phyloP scores from a whole-genome alignment of 139 green algal species.

The Protoeuglena noctilucae region DNA sequence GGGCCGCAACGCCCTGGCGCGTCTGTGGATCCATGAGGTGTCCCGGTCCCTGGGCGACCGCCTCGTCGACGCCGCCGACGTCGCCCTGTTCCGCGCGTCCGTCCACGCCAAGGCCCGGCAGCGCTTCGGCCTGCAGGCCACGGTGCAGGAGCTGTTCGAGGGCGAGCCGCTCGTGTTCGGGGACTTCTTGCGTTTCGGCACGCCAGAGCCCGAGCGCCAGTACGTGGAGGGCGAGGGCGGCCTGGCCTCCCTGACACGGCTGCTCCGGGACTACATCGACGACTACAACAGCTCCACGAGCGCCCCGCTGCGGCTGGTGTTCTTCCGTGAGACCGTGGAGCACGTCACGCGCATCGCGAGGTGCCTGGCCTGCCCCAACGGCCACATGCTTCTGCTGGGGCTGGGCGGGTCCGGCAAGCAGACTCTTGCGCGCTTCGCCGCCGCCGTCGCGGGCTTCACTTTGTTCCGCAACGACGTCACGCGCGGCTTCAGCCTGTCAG shows the following conservation, averaged over 20 bases:
- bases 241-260: conserved; percentile 2
- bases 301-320: conserved; percentile 7
- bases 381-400: conserved; percentile 8
- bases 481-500: conserved; percentile 11
- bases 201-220: conserved; percentile 10
- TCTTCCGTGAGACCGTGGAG: conserved; percentile 9
- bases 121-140: conserved; percentile 1
- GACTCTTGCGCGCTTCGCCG: conserved; percentile 6
- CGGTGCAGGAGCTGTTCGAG: conserved; percentile 17
- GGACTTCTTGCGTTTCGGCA: conserved; percentile 18
- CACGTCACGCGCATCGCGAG: conserved; percentile 7
- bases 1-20: neutral
- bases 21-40: conserved; percentile 6
- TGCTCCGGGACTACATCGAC: conserved; percentile 10
- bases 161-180: conserved; percentile 16
- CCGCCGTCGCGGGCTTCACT: conserved; percentile 5
- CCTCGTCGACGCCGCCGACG: conserved; percentile 3
- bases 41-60: conserved; percentile 1
- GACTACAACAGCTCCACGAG: conserved; percentile 7
- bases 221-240: conserved; percentile 3
- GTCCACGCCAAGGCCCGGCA: conserved; percentile 7
- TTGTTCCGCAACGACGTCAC: conserved; percentile 7
- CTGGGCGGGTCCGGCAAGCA: conserved; percentile 8
- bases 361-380: conserved; percentile 1
- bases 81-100: conserved; percentile 2